Evolutionary conservation across 2,329 filamentous ascomycete species (phyloP).

Genomic region (Cercospora canescens): DNA sequence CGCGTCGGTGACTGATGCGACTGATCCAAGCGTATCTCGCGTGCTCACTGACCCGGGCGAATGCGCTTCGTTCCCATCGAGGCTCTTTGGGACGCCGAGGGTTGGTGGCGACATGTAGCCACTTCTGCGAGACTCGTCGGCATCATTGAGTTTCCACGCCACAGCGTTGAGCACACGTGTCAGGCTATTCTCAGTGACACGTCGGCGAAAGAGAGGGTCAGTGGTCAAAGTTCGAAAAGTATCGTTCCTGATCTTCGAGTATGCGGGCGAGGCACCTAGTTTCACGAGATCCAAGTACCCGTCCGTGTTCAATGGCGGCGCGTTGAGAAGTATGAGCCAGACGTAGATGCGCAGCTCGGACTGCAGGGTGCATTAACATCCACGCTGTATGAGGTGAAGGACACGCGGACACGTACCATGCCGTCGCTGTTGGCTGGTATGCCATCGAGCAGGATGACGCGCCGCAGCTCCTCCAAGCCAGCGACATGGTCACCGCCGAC

Average conservation of each 20-base stretch:
- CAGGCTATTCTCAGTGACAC: slow-evolving; percentile 91
- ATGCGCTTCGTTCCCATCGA: slow-evolving; percentile 49
- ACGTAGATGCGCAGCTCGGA: slow-evolving; percentile 92
- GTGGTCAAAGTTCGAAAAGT: slow-evolving; percentile 96
- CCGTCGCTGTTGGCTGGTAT: slow-evolving; percentile 77
- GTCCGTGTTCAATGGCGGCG: slow-evolving; percentile 80
- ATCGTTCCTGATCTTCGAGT: slow-evolving; percentile 97
- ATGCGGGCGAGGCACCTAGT: slow-evolving; percentile 88
- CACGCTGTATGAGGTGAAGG: neutral
- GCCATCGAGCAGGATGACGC: slow-evolving; percentile 73
- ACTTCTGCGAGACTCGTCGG: slow-evolving; percentile 59
- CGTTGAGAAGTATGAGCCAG: slow-evolving; percentile 91
- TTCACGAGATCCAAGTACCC: slow-evolving; percentile 88
- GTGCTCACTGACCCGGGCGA: slow-evolving; percentile 36
- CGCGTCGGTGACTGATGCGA: slow-evolving; percentile 59
- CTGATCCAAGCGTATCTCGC: slow-evolving; percentile 37
- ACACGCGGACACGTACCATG: slow-evolving; percentile 62
- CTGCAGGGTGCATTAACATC: slow-evolving; percentile 47
- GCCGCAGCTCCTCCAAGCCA: slow-evolving; percentile 68
- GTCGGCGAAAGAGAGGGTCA: slow-evolving; percentile 92
- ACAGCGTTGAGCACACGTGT: slow-evolving; percentile 93
- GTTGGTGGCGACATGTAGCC: slow-evolving; percentile 53
- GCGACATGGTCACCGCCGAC: slow-evolving; percentile 66
- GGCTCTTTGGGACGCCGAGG: slow-evolving; percentile 50
- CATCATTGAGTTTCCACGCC: slow-evolving; percentile 89